Evolutionary conservation across 805 yeast species (phyloP), one percentile per base, ranked within the genome.

Genomic region (Vanderwaltozyma verrucispora): DNA sequence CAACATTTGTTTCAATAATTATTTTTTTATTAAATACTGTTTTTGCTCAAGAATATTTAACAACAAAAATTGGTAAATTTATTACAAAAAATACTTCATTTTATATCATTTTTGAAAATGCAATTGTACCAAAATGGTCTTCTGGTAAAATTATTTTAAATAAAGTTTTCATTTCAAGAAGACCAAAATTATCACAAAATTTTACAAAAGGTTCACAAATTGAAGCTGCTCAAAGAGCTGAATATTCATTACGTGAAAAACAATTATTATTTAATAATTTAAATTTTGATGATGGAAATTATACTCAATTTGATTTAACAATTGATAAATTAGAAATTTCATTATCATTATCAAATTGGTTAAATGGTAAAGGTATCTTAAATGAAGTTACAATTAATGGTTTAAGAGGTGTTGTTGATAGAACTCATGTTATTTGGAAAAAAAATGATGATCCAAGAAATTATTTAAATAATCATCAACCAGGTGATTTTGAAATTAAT

Each of bases 401-500:
- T 0, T 62, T 92, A 35, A 69, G 98, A 40, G 99, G 99, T 2
- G 82, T 88, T 1, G 80, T 89, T 12, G 99, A 92, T 57, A 70
- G 99, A 45, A 76, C 94, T 0, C 89, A 82, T 56, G 92, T 92
- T 15, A 63, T 62, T 37, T 87, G 95, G 94, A 75, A 74, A 39
- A 78, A 80, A 3, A 73, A 78, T 33, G 94, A 84, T 53, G 88
- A 80, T 49, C 88, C 97, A 2, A 71, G 85, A 20, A 77, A 81
- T 51, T 86, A 85, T 60, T 75, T 75, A 50, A 81, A 85, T 53
- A 58, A 76, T 30, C 73, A 79, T 42, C 69, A 67, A 38, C 87
- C 88, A 0, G 97, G 96, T 7, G 98, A 92, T 62, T 89, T 94
- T 67, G 96, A 92, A 56, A 75, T 89, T 51, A 88, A 83, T 36